Percentiles rank a stretch among this genome's conserved stretches.
These are phyloP conservation scores for Pichia deserticola DNA, from an alignment of 805 yeast species.

Conservation along the genomic window DNA sequence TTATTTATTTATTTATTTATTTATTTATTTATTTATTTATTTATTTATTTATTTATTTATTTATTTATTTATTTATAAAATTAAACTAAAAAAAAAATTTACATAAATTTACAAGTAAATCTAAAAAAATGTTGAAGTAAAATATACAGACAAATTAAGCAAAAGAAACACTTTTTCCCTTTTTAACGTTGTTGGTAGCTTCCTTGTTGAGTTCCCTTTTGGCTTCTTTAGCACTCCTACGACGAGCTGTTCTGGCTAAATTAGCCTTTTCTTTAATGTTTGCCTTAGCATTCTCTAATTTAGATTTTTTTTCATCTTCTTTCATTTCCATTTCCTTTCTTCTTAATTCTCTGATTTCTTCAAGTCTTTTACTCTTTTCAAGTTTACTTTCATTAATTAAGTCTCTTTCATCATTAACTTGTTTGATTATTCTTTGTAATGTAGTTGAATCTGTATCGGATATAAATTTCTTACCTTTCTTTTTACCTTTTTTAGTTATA, in stretches of 20 bases:
- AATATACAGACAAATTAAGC: constrained; percentile 25
- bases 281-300: constrained; percentile 66
- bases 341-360: constrained; percentile 81
- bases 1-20: no score
- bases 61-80: no score
- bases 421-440: constrained; percentile 63
- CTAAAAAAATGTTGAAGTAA: no score
- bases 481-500: constrained; percentile 52
- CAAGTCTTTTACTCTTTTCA: constrained; percentile 83
- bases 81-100: no score
- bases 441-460: constrained; percentile 58
- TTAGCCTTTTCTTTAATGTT: constrained; percentile 71
- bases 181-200: constrained; percentile 18
- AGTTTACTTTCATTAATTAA: constrained; percentile 76
- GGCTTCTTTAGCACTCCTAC: constrained; percentile 41
- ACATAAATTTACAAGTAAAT: neutral
- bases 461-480: constrained; percentile 78
- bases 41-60: no score
- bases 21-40: no score
- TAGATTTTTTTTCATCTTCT: constrained; percentile 60
- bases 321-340: constrained; percentile 81
- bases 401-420: constrained; percentile 78
- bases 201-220: constrained; percentile 20
- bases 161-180: constrained; percentile 43
- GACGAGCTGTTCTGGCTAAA: constrained; percentile 59